Evolutionary conservation across 2,329 filamentous ascomycete species (phyloP).

Genomic region (Paracamarosporium sp.): DNA sequence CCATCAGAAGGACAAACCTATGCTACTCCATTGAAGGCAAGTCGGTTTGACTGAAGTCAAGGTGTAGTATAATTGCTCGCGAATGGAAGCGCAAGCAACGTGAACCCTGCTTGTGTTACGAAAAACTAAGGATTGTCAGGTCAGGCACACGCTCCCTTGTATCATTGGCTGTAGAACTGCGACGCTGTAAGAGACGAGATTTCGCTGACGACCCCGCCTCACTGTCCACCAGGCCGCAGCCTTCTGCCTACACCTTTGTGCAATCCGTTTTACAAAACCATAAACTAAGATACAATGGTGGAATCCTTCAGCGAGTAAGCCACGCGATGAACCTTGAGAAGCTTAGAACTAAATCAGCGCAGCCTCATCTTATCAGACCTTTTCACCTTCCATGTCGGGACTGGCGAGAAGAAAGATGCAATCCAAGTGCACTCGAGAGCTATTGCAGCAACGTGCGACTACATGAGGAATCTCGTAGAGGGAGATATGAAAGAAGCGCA

Average conservation of each 20-base stretch:
- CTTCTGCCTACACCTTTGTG: neutral
- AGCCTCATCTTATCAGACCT: conserved; percentile 27
- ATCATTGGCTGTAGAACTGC: too few relatives aligned
- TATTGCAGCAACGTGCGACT: conserved; percentile 22
- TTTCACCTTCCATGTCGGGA: conserved; percentile 32
- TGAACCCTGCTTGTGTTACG: too few relatives aligned
- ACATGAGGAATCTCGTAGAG: conserved; percentile 27
- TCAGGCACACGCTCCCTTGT: too few relatives aligned
- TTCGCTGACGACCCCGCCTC: neutral
- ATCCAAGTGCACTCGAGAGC: conserved; percentile 28
- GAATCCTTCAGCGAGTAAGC: neutral
- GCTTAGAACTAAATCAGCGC: neutral
- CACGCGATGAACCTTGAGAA: neutral
- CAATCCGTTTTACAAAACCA: neutral
- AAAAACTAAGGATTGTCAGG: too few relatives aligned
- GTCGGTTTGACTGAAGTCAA: too few relatives aligned
- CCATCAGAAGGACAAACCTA: too few relatives aligned
- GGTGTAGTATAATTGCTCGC: too few relatives aligned
- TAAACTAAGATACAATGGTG: neutral
- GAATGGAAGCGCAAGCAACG: too few relatives aligned
- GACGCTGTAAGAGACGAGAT: too few relatives aligned
- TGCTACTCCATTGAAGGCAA: too few relatives aligned
- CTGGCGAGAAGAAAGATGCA: conserved; percentile 11
- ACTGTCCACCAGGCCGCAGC: neutral
- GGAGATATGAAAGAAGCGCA: conserved; percentile 28